A percentile compares a stretch with the other conserved stretches of the same genome.
Evolutionary conservation across 768 basidiomycete species (phyloP).

Genomic region (Leccinum barrowsii): DNA sequence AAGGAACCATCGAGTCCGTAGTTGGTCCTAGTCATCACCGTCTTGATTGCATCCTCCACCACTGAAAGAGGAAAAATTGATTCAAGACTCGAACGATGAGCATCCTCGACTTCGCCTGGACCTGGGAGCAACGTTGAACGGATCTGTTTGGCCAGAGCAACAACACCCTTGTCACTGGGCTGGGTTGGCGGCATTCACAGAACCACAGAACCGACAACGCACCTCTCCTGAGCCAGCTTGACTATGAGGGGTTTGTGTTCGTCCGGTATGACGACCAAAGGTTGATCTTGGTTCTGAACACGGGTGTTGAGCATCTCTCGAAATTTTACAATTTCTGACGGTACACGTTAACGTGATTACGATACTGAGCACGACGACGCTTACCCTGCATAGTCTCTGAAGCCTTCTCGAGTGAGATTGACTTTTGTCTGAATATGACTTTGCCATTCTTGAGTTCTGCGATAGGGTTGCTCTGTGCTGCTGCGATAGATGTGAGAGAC

Average conservation of each 20-base stretch:
- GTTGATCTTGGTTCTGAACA: slow-evolving; percentile 42
- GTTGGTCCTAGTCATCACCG: slow-evolving; percentile 65
- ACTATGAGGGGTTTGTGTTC: slow-evolving; percentile 73
- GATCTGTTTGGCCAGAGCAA: slow-evolving; percentile 63
- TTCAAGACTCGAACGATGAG: slow-evolving; percentile 31
- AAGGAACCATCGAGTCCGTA: slow-evolving; percentile 65
- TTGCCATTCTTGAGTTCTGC: slow-evolving; percentile 77
- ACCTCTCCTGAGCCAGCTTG: slow-evolving; percentile 88
- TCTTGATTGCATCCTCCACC: slow-evolving; percentile 65
- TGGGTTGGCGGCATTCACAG: slow-evolving; percentile 9
- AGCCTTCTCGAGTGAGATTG: slow-evolving; percentile 68
- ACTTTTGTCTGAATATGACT: slow-evolving; percentile 72
- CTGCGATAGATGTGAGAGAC: slow-evolving; percentile 19
- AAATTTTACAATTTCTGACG: slow-evolving; percentile 70
- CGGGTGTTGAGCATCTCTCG: slow-evolving; percentile 65
- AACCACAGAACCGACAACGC: slow-evolving; percentile 9
- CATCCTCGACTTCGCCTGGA: slow-evolving; percentile 51
- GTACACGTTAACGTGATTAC: not conserved
- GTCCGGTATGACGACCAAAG: slow-evolving; percentile 60
- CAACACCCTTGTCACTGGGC: slow-evolving; percentile 67
- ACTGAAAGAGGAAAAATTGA: slow-evolving; percentile 39
- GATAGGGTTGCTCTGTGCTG: slow-evolving; percentile 40
- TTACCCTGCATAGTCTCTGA: slow-evolving; percentile 80
- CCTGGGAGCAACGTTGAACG: slow-evolving; percentile 65
- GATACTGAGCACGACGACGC: slow-evolving; percentile 16